A percentile compares a stretch with the other conserved stretches of the same genome.
These are phyloP conservation scores for Dictyostelium brefeldianum DNA, from an alignment of 78 protist species.

Conservation along the genomic window DNA sequence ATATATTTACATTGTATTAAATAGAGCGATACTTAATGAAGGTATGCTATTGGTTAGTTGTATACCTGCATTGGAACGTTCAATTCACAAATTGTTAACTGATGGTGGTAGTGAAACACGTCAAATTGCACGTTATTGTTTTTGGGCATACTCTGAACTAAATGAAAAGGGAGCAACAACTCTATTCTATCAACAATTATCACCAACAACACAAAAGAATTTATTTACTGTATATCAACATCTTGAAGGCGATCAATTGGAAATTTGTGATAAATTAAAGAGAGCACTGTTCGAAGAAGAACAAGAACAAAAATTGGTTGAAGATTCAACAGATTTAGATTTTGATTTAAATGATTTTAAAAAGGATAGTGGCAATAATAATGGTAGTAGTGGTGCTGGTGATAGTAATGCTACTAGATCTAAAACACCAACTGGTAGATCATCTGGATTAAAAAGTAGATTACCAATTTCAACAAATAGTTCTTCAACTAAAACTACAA, in stretches of 20 bases:
- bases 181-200: slow-evolving; percentile 14
- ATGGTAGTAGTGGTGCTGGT: background rate
- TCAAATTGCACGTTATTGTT: slow-evolving; percentile 30
- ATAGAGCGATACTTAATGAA: slow-evolving; percentile 20
- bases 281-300: slow-evolving; percentile 50
- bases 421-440: slow-evolving; percentile 70
- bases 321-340: slow-evolving; percentile 56
- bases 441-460: slow-evolving; percentile 49
- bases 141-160: slow-evolving; percentile 57
- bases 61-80: slow-evolving; percentile 27
- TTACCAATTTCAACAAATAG: background rate
- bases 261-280: slow-evolving; percentile 12
- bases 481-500: background rate
- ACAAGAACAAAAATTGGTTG: slow-evolving; percentile 18
- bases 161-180: slow-evolving; percentile 27
- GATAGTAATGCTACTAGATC: slow-evolving; percentile 5
- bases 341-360: slow-evolving; percentile 65
- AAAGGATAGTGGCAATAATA: background rate
- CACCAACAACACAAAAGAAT: slow-evolving; percentile 74
- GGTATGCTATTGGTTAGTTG: slow-evolving; percentile 32
- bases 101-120: slow-evolving; percentile 65
- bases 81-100: slow-evolving; percentile 8
- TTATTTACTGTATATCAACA: slow-evolving; percentile 27
- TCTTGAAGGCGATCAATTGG: slow-evolving; percentile 19
- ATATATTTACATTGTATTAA: slow-evolving; percentile 7